These are phyloP conservation scores for Spathaspora arborariae DNA, from an alignment of 805 yeast genomes.

Conservation along the genomic window DNA sequence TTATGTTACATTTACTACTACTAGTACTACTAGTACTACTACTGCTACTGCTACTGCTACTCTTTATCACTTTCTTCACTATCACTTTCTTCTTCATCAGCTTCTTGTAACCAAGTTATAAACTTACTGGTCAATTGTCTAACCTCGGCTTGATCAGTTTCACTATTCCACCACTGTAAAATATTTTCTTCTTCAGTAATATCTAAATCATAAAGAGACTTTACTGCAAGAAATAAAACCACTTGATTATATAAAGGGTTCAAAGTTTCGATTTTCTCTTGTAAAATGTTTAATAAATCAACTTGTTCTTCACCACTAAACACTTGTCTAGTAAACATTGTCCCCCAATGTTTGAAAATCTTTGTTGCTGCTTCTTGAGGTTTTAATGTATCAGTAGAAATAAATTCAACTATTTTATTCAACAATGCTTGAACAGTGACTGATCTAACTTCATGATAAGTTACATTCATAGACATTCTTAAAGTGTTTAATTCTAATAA, in stretches of 20 bases:
- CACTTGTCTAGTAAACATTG: slow-evolving; percentile 78
- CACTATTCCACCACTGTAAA: slow-evolving; percentile 73
- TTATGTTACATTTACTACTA: not conserved
- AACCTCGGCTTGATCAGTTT: slow-evolving; percentile 39
- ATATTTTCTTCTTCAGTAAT: slow-evolving; percentile 79
- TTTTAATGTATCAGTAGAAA: slow-evolving; percentile 71
- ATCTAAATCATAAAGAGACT: slow-evolving; percentile 74
- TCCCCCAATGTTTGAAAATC: slow-evolving; percentile 78
- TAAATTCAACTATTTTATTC: slow-evolving; percentile 64
- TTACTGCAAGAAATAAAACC: slow-evolving; percentile 49
- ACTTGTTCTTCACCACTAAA: slow-evolving; percentile 76
- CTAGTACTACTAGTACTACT: not conserved
- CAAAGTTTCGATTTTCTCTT: slow-evolving; percentile 35
- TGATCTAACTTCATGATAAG: slow-evolving; percentile 85
- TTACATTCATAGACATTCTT: slow-evolving; percentile 96
- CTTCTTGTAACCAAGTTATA: slow-evolving; percentile 84
- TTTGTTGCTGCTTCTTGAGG: slow-evolving; percentile 73
- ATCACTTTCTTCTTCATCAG: slow-evolving; percentile 52
- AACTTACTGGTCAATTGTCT: slow-evolving; percentile 63
- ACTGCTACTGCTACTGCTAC: not conserved
- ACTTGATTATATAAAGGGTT: slow-evolving; percentile 44
- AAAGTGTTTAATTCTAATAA: slow-evolving; percentile 87
- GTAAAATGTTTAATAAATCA: slow-evolving; percentile 57
- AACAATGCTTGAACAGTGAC: slow-evolving; percentile 77
- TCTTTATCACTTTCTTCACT: slow-evolving; percentile 26